phyloP scores from a whole-genome alignment of 2,329 filamentous ascomycete species.

The Didymella exigua region DNA sequence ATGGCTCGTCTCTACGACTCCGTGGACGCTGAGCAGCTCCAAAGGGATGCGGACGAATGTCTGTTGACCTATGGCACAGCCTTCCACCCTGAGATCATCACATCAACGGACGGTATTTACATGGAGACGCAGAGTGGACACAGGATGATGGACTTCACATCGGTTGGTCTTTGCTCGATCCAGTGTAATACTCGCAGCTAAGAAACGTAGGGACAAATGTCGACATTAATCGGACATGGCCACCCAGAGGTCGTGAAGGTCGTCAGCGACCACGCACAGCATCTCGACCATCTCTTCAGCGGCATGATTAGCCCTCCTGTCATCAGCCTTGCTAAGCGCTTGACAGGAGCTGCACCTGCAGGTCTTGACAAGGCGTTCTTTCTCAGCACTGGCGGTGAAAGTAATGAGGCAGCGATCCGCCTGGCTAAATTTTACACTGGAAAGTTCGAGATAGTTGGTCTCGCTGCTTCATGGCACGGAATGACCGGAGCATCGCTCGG shows the following conservation, averaged over 20 bases:
- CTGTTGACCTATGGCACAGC: conserved; percentile 32
- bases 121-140: conserved; percentile 40
- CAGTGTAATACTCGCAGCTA: neutral
- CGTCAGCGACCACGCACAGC: conserved; percentile 33
- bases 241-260: conserved; percentile 43
- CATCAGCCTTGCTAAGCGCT: conserved; percentile 37
- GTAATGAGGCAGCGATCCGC: conserved; percentile 66
- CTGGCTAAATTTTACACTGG: conserved; percentile 68
- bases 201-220: conserved; percentile 30
- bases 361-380: conserved; percentile 45
- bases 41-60: conserved; percentile 28
- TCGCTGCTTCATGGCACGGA: conserved; percentile 66
- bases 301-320: conserved; percentile 46
- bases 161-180: conserved; percentile 7
- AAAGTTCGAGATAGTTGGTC: conserved; percentile 68
- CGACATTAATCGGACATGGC: conserved; percentile 36
- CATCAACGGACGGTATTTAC: conserved; percentile 33
- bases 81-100: conserved; percentile 41
- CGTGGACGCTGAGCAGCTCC: conserved; percentile 23
- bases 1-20: conserved; percentile 17
- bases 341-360: conserved; percentile 32
- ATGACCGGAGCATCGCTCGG: conserved; percentile 60
- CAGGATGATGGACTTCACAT: conserved; percentile 42
- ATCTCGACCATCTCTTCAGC: conserved; percentile 45
- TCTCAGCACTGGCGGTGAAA: conserved; percentile 43